phyloP scores from a whole-genome alignment of 2,329 filamentous ascomycete species.

The Fusarium subtropicale region DNA sequence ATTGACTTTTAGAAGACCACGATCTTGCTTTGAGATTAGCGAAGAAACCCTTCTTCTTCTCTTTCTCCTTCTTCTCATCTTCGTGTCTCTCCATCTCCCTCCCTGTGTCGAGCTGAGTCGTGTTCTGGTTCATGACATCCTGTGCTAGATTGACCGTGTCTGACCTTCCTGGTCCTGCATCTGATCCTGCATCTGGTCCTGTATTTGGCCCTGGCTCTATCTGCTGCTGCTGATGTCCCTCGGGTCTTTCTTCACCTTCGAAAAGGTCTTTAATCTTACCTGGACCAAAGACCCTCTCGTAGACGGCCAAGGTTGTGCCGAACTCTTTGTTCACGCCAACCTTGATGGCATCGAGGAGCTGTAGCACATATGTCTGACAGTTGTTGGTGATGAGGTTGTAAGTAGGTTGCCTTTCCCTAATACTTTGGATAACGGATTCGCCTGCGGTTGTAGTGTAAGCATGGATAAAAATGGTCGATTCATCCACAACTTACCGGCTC shows the following conservation, averaged over 20 bases:
- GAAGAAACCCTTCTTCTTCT: conserved; percentile 33
- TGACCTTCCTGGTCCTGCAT: conserved; percentile 32
- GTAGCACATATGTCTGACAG: conserved; percentile 67
- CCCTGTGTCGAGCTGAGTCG: conserved; percentile 61
- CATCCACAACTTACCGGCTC: conserved; percentile 54
- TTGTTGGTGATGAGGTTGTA: conserved; percentile 72
- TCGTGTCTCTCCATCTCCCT: conserved; percentile 42
- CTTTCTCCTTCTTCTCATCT: conserved; percentile 20
- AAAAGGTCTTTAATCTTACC: conserved; percentile 66
- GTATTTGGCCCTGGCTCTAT: not conserved
- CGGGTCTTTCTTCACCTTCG: conserved; percentile 46
- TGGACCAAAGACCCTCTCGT: conserved; percentile 61
- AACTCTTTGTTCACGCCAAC: conserved; percentile 63
- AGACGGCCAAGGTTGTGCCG: conserved; percentile 65
- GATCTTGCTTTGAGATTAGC: conserved; percentile 23
- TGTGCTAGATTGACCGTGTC: conserved; percentile 62
- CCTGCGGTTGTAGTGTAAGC: conserved; percentile 45
- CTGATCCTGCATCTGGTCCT: not conserved
- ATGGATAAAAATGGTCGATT: accelerated
- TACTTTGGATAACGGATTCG: conserved; percentile 65
- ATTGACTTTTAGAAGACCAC: not conserved
- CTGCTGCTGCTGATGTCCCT: not conserved
- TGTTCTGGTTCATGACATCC: conserved; percentile 66
- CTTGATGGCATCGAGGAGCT: conserved; percentile 66
- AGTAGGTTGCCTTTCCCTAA: conserved; percentile 60